Evolutionary conservation across 352 stramenopile species (phyloP).

Genomic region (Phytophthora sp.): DNA sequence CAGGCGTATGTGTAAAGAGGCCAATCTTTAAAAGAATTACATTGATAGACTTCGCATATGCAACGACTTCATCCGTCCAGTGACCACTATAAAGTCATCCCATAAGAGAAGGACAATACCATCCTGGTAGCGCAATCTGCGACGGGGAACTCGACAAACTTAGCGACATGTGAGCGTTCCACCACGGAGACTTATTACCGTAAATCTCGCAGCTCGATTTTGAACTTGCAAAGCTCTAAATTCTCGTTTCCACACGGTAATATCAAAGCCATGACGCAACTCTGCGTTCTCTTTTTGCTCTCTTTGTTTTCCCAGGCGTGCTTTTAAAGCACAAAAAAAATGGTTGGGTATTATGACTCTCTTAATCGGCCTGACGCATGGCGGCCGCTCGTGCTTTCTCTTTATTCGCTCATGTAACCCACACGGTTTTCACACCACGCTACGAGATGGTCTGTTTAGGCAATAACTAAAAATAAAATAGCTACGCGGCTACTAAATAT

Average conservation of each 20-base stretch:
- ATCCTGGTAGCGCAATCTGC: neutral
- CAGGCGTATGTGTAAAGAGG: neutral
- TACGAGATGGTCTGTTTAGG: constrained; percentile 4
- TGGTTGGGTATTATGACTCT: neutral
- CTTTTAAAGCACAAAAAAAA: no score
- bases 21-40: neutral
- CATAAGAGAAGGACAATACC: neutral
- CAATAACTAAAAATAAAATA: neutral
- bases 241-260: constrained; percentile 1
- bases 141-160: neutral
- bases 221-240: neutral
- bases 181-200: no score
- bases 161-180: neutral
- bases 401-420: constrained; percentile 9
- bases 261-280: neutral
- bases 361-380: constrained; percentile 6
- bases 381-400: constrained; percentile 11
- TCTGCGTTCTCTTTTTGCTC: constrained; percentile 1
- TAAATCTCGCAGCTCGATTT: constrained; percentile 1
- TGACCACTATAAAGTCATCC: constrained; percentile 7
- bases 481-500: neutral
- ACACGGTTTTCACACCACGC: constrained; percentile 2
- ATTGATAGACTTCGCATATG: constrained; percentile 2
- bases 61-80: constrained; percentile 5
- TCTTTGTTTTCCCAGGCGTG: neutral